Percentiles rank a stretch among this genome's conserved stretches.
Evolutionary conservation across 306 rosid species (phyloP).

Genomic region (Fagus sylvatica): DNA sequence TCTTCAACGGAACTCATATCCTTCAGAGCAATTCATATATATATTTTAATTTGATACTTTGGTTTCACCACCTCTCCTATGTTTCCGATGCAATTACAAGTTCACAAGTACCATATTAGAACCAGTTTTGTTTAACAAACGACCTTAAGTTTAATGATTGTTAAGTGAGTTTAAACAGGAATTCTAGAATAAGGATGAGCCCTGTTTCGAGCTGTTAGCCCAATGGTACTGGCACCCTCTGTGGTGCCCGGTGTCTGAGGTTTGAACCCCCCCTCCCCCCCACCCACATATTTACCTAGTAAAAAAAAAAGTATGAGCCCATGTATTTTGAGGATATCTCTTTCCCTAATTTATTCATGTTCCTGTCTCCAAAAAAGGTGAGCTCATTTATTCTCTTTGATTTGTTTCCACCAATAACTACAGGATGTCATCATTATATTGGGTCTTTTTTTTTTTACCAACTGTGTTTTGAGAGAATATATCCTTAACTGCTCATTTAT

Average conservation of each 20-base stretch:
- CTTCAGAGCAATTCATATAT: constrained; percentile 31
- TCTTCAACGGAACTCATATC: constrained; percentile 97
- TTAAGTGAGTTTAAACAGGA: not conserved
- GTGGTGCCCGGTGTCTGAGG: too few relatives aligned
- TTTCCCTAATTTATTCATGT: not conserved
- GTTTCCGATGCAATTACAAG: not conserved
- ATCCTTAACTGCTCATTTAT: not conserved
- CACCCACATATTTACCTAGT: too few relatives aligned
- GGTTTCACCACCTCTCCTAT: not conserved
- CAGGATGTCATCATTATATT: not conserved
- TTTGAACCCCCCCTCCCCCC: too few relatives aligned
- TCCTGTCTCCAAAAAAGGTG: not conserved
- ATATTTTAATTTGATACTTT: constrained; percentile 1
- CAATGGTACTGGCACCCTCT: too few relatives aligned
- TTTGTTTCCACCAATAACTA: not conserved
- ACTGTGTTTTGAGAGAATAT: too few relatives aligned
- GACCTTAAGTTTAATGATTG: not conserved
- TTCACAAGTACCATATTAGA: not conserved
- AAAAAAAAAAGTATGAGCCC: too few relatives aligned
- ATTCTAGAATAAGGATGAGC: not conserved
- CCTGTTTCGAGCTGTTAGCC: too few relatives aligned
- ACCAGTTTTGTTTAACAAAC: not conserved
- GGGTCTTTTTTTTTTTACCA: not conserved
- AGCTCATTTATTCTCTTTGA: not conserved
- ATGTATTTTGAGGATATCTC: not conserved